Percentiles rank a stretch among this genome's conserved stretches.
phyloP scores from a whole-genome alignment of 1,284 basidiomycete species.

The Cryptococcus hybrid region DNA sequence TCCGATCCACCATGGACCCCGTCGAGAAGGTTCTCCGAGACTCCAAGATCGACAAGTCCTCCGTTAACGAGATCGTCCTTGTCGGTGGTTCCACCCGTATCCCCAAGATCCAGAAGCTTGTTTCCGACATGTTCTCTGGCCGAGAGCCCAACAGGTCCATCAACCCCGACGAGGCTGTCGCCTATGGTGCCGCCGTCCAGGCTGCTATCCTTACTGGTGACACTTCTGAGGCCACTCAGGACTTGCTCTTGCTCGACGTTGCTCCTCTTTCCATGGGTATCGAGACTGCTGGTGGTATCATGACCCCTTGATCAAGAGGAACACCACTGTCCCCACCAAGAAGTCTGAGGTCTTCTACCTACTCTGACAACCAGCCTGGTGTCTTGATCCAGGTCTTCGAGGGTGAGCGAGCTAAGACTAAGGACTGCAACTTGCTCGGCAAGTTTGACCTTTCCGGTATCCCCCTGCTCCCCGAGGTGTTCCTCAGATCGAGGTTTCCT shows the following conservation, averaged over 20 bases:
- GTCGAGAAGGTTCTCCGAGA: slow-evolving; percentile 98
- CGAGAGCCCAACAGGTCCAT: slow-evolving; percentile 94
- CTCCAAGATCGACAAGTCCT: slow-evolving; percentile 94
- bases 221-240: slow-evolving; percentile 93
- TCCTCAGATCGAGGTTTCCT: slow-evolving; percentile 93
- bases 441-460: slow-evolving; percentile 98
- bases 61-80: slow-evolving; percentile 95
- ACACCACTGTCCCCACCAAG: slow-evolving; percentile 96
- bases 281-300: slow-evolving; percentile 97
- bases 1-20: slow-evolving; percentile 95
- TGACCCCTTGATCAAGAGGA: slow-evolving; percentile 94
- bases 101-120: slow-evolving; percentile 95
- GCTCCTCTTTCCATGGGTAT: slow-evolving; percentile 96
- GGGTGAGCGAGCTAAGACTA: slow-evolving; percentile 95
- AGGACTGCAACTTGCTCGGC: slow-evolving; percentile 93
- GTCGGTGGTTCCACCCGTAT: slow-evolving; percentile 99
- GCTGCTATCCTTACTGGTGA: slow-evolving; percentile 96
- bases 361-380: slow-evolving; percentile 97
- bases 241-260: slow-evolving; percentile 92
- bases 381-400: slow-evolving; percentile 99
- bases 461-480: slow-evolving; percentile 96
- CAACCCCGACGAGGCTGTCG: slow-evolving; percentile 99
- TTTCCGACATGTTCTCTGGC: slow-evolving; percentile 98
- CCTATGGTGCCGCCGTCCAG: slow-evolving; percentile 99
- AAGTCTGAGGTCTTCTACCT: slow-evolving; percentile 94